Base-by-base conservation (phyloP, 768 basidiomycete species). In the Tulasnella calospora region DNA sequence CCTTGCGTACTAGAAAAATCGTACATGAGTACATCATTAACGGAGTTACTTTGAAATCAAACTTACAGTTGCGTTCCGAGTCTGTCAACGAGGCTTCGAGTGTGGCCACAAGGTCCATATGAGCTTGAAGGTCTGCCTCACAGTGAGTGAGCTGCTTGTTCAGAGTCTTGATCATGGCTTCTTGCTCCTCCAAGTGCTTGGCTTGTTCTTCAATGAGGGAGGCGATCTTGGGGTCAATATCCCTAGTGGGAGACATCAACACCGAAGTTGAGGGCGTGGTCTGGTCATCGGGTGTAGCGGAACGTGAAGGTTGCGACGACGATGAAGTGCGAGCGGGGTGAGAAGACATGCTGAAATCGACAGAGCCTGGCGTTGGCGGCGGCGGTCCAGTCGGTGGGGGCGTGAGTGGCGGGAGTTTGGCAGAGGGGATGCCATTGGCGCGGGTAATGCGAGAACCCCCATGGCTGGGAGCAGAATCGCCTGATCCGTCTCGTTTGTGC, bases 131-230 rank as follows among this genome's bases (percentile, higher is more conserved):
- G 84, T 98, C 95, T 80, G 88, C 89, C 85, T 98, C 96, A 82
- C 94, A 96, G 83, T 97, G 95, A n/a, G 90, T 91, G 71, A 98
- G 84, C 84, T 96, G 95, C 84, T 97, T 96, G 85, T 95, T 96
- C 80, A 98, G 88, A 33, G 93, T 95, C 85, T 94, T 93, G 86
- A 97, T 94, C 92, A 95, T 96, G 73, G 88, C 89, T 81, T 94
- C 92, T 83, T 94, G 92, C 86, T 96, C 95, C 17, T 90, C 92
- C 47, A 95, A 85, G 70, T 89, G 90, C 82, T 92, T 92, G 27
- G 89, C 84, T 84, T 93, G 93, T 79, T 92, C 90, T 82, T 94
- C 93, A 10, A 95, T 81, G 82, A 89, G 90, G 61, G 84, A 85
- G 1, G 85, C 81, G 7, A 89, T 78, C 84, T 94, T 94, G 67